phyloP scores from a whole-genome alignment of 2,329 filamentous ascomycete genomes.

The Cercospora sp. region DNA sequence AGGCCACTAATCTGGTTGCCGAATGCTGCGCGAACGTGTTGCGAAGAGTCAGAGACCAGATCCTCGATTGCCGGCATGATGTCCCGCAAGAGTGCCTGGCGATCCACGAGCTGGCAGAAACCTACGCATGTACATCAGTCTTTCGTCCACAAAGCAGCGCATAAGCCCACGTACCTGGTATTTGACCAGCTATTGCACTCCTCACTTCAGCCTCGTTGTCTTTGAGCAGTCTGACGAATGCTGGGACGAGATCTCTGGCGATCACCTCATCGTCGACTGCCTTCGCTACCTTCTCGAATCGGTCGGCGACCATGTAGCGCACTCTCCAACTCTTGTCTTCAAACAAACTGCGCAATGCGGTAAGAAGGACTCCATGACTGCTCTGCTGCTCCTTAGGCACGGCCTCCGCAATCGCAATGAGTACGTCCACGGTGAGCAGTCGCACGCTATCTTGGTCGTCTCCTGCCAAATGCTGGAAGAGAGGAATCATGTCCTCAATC shows the following conservation, averaged over 20 bases:
- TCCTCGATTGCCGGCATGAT: conserved; percentile 97
- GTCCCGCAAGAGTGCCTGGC: conserved; percentile 83
- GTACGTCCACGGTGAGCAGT: conserved; percentile 90
- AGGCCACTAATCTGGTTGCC: conserved; percentile 96
- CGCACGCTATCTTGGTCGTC: conserved; percentile 98
- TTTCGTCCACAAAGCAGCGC: not conserved
- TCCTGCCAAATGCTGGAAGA: conserved; percentile 93
- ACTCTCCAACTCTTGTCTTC: conserved; percentile 99
- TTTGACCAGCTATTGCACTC: conserved; percentile 95
- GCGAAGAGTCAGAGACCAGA: conserved; percentile 90
- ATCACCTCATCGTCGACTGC: conserved; percentile 97
- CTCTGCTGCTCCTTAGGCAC: conserved; percentile 98
- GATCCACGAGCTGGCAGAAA: conserved; percentile 88
- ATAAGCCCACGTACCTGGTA: conserved; percentile 63
- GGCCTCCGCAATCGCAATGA: conserved; percentile 94
- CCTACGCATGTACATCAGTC: conserved; percentile 54
- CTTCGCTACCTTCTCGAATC: conserved; percentile 99
- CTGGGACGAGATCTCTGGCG: conserved; percentile 86
- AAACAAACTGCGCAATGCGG: conserved; percentile 86
- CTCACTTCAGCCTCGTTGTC: conserved; percentile 97
- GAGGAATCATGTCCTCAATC: conserved; percentile 97
- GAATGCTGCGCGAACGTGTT: conserved; percentile 92
- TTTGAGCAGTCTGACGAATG: conserved; percentile 96
- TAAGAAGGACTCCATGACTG: conserved; percentile 89
- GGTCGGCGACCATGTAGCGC: conserved; percentile 97